Evolutionary conservation across 306 rosid species (phyloP).

Genomic region (Quercus dentata): DNA sequence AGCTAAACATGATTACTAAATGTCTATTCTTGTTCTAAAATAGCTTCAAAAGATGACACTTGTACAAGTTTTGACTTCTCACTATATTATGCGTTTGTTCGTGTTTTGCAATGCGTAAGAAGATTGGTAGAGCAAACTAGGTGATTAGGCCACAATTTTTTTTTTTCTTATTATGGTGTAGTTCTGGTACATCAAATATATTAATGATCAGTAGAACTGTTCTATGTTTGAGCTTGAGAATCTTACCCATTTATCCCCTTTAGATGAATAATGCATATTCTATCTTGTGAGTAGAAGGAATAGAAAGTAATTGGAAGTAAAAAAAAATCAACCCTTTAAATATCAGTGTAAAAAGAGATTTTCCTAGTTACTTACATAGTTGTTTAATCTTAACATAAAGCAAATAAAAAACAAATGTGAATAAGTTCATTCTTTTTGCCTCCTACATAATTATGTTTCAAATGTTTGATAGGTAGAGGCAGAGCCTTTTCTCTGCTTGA

Average conservation of each 20-base stretch:
- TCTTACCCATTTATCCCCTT: too few species aligned
- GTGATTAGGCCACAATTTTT: slow-evolving; percentile 6
- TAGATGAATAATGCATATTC: neutral
- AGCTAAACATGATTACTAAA: too few species aligned
- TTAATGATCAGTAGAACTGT: too few species aligned
- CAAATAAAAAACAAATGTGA: neutral
- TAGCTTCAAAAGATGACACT: slow-evolving; percentile 13
- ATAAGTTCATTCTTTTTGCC: neutral
- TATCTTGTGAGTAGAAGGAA: neutral
- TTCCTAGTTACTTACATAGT: neutral
- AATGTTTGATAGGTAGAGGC: neutral
- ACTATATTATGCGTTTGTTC: slow-evolving; percentile 63
- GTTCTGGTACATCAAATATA: neutral
- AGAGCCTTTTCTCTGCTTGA: neutral
- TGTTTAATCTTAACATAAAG: neutral
- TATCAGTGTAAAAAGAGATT: neutral
- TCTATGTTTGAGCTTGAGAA: too few species aligned
- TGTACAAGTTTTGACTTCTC: slow-evolving; percentile 53
- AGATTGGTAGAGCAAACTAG: slow-evolving; percentile 41
- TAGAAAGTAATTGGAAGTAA: neutral
- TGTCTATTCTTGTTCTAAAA: slow-evolving; percentile 19
- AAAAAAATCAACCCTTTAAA: neutral
- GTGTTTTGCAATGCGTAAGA: slow-evolving; percentile 65
- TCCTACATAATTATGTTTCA: neutral
- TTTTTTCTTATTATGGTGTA: neutral